phyloP scores from a whole-genome alignment of 306 rosid species.

The Abrus pulchellus region DNA sequence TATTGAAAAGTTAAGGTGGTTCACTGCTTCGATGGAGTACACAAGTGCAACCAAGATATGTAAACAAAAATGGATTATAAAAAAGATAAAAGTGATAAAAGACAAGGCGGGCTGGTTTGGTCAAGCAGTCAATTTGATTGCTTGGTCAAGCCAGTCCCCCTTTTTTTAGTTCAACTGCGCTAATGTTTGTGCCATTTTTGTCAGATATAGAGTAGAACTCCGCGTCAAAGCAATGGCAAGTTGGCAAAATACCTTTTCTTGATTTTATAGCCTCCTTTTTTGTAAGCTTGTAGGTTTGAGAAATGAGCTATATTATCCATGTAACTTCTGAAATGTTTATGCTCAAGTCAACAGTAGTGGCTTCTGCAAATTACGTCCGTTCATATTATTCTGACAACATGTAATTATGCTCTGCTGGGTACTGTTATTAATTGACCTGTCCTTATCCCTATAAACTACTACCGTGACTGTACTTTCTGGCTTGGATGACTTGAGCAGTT shows the following conservation, averaged over 20 bases:
- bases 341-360: conserved; percentile 19
- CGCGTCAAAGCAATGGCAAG: conserved; percentile 17
- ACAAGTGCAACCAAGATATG: background rate
- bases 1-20: conserved; percentile 23
- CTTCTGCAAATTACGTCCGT: conserved; percentile 5
- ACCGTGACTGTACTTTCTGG: conserved; percentile 3
- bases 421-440: conserved; percentile 30
- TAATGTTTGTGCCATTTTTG: conserved; percentile 7
- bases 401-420: background rate
- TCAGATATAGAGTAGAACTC: conserved; percentile 14
- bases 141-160: conserved; percentile 63
- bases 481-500: conserved; percentile 14
- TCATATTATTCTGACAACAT: background rate
- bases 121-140: conserved; percentile 49
- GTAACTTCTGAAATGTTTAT: background rate
- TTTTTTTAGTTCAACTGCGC: conserved; percentile 37
- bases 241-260: background rate
- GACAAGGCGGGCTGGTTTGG: conserved; percentile 64
- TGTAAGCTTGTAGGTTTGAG: background rate
- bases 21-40: background rate
- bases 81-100: background rate
- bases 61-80: background rate
- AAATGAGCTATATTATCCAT: background rate
- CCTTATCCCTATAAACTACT: conserved; percentile 31
- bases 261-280: background rate